Base-by-base conservation (phyloP, 2,329 filamentous ascomycete species). In the Aspergillus pseudotamarii region DNA sequence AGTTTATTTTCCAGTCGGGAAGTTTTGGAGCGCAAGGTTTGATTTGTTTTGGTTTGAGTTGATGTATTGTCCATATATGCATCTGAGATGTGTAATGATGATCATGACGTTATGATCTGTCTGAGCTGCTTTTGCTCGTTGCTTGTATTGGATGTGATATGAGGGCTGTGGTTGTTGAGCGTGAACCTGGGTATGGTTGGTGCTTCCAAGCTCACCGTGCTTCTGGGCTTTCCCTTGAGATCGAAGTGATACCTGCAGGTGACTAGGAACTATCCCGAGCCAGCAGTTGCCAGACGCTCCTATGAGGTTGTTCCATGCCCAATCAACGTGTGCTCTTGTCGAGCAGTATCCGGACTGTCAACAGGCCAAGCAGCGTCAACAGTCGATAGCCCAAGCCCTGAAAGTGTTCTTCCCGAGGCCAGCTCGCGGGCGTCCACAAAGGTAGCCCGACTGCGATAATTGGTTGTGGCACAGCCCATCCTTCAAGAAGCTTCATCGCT, bases 1-100 rank as follows among this genome's bases (percentile, higher is more conserved):
- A 81, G 76, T 64, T 68, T 80, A 75, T 81, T 75, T 61, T 78
- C 74, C 10, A 81, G 77, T 68, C 73, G 68, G 53, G 79, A 81
- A 63, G 54, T 81, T 32, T 67, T 80, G 58, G 66, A 58, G 46
- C 70, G 67, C 38, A 74, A 75, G 61, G 53, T 66, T 45, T 69
- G 65, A 70, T 5, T 36, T 55, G 53, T 11, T 21, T 54, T 41
- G 43, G 55, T 61, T 10, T 48, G 23, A 11, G 11, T 28, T 28
- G 23, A 30, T 51, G 23, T 30, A 19, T n/a, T 51, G 23, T n/a
- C 10, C 3, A 51, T 51, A 11, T 30, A 19, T 51, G 14, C 10
- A 19, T 51, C 26, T 32, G 26, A 51, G n/a, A 30, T n/a, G 14
- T 30, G 26, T 30, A 30, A 32, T 51, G 46, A 51, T 51, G 43